Base-by-base conservation (phyloP, 2,329 filamentous ascomycete genomes). In the Pseudogymnoascus sp. region DNA sequence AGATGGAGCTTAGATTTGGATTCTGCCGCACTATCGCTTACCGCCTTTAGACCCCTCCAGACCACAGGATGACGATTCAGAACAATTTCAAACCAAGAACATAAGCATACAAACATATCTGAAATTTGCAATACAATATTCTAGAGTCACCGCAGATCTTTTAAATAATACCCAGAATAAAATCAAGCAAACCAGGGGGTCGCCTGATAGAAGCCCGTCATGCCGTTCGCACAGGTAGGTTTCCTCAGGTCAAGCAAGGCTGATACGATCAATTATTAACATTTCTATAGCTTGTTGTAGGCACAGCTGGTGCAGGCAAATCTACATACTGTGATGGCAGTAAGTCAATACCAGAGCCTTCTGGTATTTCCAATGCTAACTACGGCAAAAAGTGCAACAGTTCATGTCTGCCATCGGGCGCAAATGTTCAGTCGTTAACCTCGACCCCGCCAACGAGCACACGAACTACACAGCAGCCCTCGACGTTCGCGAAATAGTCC, bases 311-410 rank as follows among this genome's bases (percentile, higher is more conserved):
- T 71, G 87, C 92, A 31, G 94, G 94, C 65, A 99, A 99, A 79
- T 97, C 92, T 67, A 99, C 94, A 6, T 97, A 96, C 75, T 97
- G 93, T 80, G 91, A 97, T 85, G 94, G 94, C 73, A 96, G 85
- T 88, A 75, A 75, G 85, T 73, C 38, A 59, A 18, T 12, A 18
- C 28, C 38, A 62, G 25, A 40, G 33, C 4, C 8, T 18, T 8
- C 5, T 23, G n/a, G n/a, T 40, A 59, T 35, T 3, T 28, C 23
- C 44, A 44, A 18, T 14, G 60, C 63, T 68, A 59, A 68, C 23
- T 53, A 60, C 37, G 8, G 25, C 47, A 59, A 25, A 8, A 64
- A 88, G 85, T 99, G 90, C 91, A 97, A 73, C 94, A 99, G 78
- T 99, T 99, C 78, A 89, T 97, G 82, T 88, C 88, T 68, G 93